Base-by-base conservation (phyloP, 495 filamentous ascomycete species). In the Aspergillus panamensis region DNA sequence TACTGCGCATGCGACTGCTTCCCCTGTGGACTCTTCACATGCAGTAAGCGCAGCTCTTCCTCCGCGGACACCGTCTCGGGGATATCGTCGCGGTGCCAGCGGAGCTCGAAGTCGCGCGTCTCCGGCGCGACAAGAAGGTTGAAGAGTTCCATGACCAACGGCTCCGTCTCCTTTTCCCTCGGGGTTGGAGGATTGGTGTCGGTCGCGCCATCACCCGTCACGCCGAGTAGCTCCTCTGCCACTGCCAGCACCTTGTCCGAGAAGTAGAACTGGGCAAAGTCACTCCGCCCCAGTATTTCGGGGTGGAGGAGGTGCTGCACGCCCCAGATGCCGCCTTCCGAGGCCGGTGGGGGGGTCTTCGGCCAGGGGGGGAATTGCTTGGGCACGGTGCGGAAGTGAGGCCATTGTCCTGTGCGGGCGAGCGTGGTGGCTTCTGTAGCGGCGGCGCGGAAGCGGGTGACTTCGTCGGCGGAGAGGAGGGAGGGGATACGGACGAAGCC, bases 311-410 rank as follows among this genome's bases (percentile, higher is more conserved):
- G 82, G 70, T 91, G 88, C 77, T 92, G 89, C 8, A 93, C 84
- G 57, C 90, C 90, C 90, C 90, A 94, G 71, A 94, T 91, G 19
- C 88, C 89, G 56, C 76, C 78, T 32, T 77, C 73, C 0, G 72
- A 74, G 50, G 79, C 73, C 0, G 76, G 73, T 0, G 77, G 77
- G 0, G 74, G 62, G 37, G 72, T 76, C 1, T 74, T 71, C 21
- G 81, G 77, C 88, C 89, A 92, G 8, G 90, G 90, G 1, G 90
- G 90, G 77, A 94, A 94, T 69, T 92, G 89, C 65, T 92, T 92
- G 50, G 87, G 88, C 17, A 92, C 83, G 3, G 87, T 91, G 65
- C 90, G 86, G 70, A 94, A 82, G 75, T 88, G 80, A 13, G 87
- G 88, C 89, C 89, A 94, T 48, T 72, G 37, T 30, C 88, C 88